Base-by-base conservation (phyloP, 768 basidiomycete genomes). In the Coprinopsis cinerea region DNA sequence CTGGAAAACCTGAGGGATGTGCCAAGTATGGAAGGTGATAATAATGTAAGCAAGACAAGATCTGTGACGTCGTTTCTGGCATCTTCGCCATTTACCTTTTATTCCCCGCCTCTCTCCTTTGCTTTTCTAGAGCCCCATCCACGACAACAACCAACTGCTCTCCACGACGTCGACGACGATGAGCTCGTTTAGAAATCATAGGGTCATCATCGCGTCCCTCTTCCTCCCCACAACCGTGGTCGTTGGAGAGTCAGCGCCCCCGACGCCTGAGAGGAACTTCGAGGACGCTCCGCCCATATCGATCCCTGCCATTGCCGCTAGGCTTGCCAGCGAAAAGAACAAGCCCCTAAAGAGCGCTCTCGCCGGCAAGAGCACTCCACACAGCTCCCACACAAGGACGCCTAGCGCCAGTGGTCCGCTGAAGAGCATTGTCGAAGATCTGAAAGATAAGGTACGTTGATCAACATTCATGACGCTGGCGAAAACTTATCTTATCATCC, bases 131-230 rank as follows among this genome's bases (percentile, higher is more conserved):
- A 44, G 51, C 45, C 51, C 51, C 22, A 35, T 52, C 18, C 6
- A 4, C 27, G 44, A 44, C 15, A 30, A 25, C 18, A 44, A 30
- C 27, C 15, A n/a, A n/a, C n/a, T n/a, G n/a, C n/a, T n/a, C n/a
- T n/a, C n/a, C n/a, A n/a, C 25, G 30, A 49, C 45, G 35, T 34
- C 48, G 27, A 34, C 18, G 32, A 49, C 39, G 22, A 88, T 88
- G 87, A 75, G 75, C 61, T 82, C 86, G 30, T 77, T 88, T 60
- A 74, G 83, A 48, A 79, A 80, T 65, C 84, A 87, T 64, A 73
- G 89, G 26, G 75, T 86, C 48, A 71, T 91, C 64, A 82, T 92
- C 63, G 89, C 88, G 14, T 84, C 85, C n/a, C 81, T 91, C 51
- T 90, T 92, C 62, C 80, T 91, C 28, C 89, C 89, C 30, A 79